phyloP scores from a whole-genome alignment of 352 stramenopile species.

The Phytophthora pistaciae region DNA sequence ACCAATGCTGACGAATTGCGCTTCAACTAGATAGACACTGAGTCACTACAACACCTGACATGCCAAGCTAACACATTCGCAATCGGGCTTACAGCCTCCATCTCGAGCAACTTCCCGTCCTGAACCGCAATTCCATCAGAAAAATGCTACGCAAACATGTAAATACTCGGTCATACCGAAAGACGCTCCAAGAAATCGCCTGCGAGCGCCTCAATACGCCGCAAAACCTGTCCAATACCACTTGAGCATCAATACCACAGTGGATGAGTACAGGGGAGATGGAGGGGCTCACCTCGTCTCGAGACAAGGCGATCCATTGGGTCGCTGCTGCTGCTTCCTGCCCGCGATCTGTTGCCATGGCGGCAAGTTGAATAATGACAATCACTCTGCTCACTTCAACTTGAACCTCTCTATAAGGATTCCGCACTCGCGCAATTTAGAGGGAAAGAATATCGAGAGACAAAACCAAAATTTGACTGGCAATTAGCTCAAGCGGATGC shows the following conservation, averaged over 20 bases:
- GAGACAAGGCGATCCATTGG: conserved; percentile 27
- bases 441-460: conserved; percentile 1
- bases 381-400: conserved; percentile 45
- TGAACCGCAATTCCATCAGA: conserved; percentile 17
- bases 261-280: neutral
- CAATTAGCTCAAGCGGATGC: conserved; percentile 45
- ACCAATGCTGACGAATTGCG: conserved; percentile 58
- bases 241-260: neutral
- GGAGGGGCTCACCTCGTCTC: conserved; percentile 50
- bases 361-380: conserved; percentile 33
- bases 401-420: conserved; percentile 23
- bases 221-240: conserved; percentile 51
- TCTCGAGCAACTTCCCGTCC: conserved; percentile 55
- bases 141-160: neutral
- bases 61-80: neutral
- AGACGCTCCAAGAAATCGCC: conserved; percentile 66
- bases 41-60: conserved; percentile 3
- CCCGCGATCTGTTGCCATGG: conserved; percentile 14
- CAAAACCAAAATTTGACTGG: conserved; percentile 16
- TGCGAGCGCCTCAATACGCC: conserved; percentile 64
- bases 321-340: conserved; percentile 4
- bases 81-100: conserved; percentile 59
- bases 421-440: conserved; percentile 12
- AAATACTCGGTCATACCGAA: conserved; percentile 33
- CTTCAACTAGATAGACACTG: conserved; percentile 62